Evolutionary conservation across 495 filamentous ascomycete genomes (phyloP), one percentile per base, ranked within the genome.

Genomic region (Hyaloscypha finlandica): DNA sequence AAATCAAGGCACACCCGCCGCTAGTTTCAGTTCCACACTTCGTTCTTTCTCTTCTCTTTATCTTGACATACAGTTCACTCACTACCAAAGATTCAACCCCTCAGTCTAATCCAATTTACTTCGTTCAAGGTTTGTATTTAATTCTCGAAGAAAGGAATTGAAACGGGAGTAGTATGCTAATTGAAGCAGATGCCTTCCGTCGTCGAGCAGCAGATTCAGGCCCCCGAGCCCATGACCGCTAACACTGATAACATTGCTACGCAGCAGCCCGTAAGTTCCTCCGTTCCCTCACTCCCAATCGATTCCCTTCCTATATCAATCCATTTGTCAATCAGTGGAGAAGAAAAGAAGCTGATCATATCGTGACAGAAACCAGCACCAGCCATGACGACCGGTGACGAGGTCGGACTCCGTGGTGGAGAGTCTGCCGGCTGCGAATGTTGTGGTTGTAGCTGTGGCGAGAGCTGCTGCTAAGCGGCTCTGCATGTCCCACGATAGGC

Each of bases 391-490:
- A 72, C 69, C 57, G 64, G 68, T 32, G 68, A 66, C 51, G 61
- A 59, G 3, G 61, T 70, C 30, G 53, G 64, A 5, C 37, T 70
- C 25, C 67, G 70, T 62, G 70, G 70, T 4, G 70, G 67, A 22
- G 70, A 72, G 53, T 22, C 63, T 2, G 59, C 59, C 3, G 51
- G 59, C 16, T 72, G 70, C 66, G 63, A 72, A 9, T 72, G 70
- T 59, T 72, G 70, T 45, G 63, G 70, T 16, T 69, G 66, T 30
- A 53, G 63, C 5, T 72, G 70, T 32, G 66, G 48, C 4, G 70
- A 72, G 63, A 9, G 20, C 2, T 70, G 69, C 67, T 31, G 69
- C 73, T 57, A 81, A 79, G 5, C 71, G 2, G 25, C 12, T 37
- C 35, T 37, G 8, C 8, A 0, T 37, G 35, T 37, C 6, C 35